These are phyloP conservation scores for Halocafeteria seosinensis DNA, from an alignment of 108 stramenopile species.

Conservation along the genomic window DNA sequence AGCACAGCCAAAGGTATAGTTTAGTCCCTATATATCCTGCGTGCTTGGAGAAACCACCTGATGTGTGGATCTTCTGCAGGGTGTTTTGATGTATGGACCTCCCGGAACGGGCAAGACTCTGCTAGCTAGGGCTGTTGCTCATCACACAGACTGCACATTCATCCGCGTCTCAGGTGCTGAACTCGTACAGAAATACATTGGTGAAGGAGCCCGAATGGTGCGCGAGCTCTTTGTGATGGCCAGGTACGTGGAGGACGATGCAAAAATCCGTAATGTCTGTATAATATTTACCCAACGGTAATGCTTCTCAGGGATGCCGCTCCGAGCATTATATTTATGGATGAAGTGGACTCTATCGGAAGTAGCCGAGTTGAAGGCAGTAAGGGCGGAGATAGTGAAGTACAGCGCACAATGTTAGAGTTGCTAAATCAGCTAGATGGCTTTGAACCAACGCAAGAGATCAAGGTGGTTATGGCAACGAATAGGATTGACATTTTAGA, in stretches of 20 bases:
- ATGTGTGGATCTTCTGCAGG: too few species aligned
- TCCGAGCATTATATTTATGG: constrained; percentile 98
- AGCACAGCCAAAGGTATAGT: constrained; percentile 90
- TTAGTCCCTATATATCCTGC: too few species aligned
- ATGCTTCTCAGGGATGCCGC: constrained; percentile 94
- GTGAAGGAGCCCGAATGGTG: constrained; percentile 97
- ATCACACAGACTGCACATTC: constrained; percentile 99
- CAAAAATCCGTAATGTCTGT: too few species aligned
- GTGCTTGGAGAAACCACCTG: constrained; percentile 31
- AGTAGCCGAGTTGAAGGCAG: constrained; percentile 56
- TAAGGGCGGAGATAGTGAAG: constrained; percentile 86
- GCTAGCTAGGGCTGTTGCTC: constrained; percentile 92
- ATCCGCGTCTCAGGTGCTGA: constrained; percentile 96
- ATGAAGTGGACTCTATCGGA: constrained; percentile 97
- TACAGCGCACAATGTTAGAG: constrained; percentile 97
- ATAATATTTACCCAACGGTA: too few species aligned
- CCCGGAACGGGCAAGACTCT: constrained; percentile 99
- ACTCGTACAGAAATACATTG: constrained; percentile 98
- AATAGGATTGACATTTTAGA: constrained; percentile 96
- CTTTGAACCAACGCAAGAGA: constrained; percentile 94
- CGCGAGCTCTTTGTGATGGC: constrained; percentile 99
- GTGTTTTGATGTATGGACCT: constrained; percentile 90
- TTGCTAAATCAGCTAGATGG: constrained; percentile 95
- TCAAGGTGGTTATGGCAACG: constrained; percentile 94
- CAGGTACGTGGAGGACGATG: too few species aligned